A percentile compares a stretch with the other conserved stretches of the same genome.
Evolutionary conservation across 1,139 yeast genomes (phyloP).

Genomic region (Protomyces inouyei): DNA sequence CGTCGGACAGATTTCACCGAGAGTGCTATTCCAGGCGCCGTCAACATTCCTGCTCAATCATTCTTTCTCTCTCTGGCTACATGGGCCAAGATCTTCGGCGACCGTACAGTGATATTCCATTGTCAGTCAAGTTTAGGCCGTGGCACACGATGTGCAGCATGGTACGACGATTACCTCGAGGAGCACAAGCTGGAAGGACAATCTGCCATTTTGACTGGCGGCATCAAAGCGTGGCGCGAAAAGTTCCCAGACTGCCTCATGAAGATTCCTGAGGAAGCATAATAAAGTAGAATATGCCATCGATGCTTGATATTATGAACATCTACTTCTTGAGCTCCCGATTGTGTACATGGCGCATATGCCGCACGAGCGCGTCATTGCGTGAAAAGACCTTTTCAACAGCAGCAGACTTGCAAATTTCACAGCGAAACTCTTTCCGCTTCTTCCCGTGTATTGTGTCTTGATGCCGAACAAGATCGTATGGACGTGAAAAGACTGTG

Average conservation of each 20-base stretch:
- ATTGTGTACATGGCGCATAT: conserved; percentile 40
- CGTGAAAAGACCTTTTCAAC: conserved; percentile 83
- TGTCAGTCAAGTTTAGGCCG: conserved; percentile 5
- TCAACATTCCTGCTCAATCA: conserved; percentile 20
- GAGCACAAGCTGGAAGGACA: conserved; percentile 13
- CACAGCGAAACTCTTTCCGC: conserved; percentile 80
- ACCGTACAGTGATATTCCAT: conserved; percentile 19
- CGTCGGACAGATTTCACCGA: conserved; percentile 11
- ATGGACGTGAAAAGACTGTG: conserved; percentile 85
- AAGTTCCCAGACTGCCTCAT: neutral
- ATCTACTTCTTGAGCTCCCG: neutral
- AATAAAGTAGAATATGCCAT: neutral
- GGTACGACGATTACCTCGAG: conserved; percentile 20
- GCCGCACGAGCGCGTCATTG: conserved; percentile 91
- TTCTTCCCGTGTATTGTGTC: conserved; percentile 91
- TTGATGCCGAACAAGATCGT: conserved; percentile 90
- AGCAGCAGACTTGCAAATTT: conserved; percentile 52
- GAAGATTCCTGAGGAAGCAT: neutral
- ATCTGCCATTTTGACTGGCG: conserved; percentile 17
- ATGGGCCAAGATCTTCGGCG: conserved; percentile 17
- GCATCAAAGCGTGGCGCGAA: conserved; percentile 15
- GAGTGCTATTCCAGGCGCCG: conserved; percentile 1
- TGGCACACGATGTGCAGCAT: conserved; percentile 19
- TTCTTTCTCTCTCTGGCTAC: conserved; percentile 6
- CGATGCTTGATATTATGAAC: neutral